Evolutionary conservation across 1,284 basidiomycete species (phyloP).

Genomic region (Wallemia ichthyophaga): DNA sequence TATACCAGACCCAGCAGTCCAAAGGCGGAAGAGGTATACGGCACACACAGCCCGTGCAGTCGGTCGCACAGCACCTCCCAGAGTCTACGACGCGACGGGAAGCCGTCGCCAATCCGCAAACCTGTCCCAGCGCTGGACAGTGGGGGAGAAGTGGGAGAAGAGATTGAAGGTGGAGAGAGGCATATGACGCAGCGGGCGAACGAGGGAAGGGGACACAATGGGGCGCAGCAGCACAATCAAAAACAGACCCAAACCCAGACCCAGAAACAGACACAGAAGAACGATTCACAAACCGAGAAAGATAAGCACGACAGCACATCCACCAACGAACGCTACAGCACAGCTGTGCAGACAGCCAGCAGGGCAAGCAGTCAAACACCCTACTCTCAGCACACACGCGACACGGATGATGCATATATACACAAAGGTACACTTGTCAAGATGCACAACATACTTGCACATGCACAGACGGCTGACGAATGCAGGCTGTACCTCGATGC

Average conservation of each 20-base stretch:
- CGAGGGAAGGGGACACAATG: too few species aligned
- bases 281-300: too few species aligned
- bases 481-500: not conserved
- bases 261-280: too few species aligned
- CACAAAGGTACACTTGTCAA: not conserved
- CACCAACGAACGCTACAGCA: not conserved
- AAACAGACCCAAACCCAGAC: too few species aligned
- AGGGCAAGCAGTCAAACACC: too few species aligned
- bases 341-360: not conserved
- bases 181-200: too few species aligned
- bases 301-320: not conserved
- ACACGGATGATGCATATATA: not conserved
- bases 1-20: too few species aligned
- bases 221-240: too few species aligned
- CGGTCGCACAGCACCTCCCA: not conserved
- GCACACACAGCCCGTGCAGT: too few species aligned
- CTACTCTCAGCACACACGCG: not conserved
- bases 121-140: not conserved
- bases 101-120: not conserved
- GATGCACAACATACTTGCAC: not conserved
- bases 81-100: not conserved
- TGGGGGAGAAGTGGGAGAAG: too few species aligned
- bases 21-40: not conserved
- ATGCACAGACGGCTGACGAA: not conserved
- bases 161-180: too few species aligned